Conservation (phyloP, 305 asterid species). For the Ajuga reptans region DNA sequence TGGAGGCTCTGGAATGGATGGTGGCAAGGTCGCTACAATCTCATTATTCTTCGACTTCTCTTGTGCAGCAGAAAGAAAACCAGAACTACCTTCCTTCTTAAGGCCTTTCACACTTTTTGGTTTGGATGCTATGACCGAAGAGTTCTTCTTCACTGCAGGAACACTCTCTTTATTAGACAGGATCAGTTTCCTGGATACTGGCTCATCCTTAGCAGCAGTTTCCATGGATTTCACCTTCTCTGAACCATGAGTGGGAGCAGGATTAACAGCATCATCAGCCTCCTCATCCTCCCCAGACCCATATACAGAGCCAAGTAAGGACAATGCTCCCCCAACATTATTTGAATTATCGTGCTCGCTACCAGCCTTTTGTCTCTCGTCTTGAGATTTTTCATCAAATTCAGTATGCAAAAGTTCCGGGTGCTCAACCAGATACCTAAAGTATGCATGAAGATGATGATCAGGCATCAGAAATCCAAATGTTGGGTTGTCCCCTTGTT, state of each 20-base stretch:
- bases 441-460: slow-evolving; percentile 81
- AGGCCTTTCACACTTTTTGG: slow-evolving; percentile 30
- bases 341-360: slow-evolving; percentile 25
- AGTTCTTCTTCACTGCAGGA: slow-evolving; percentile 49
- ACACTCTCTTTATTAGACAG: slow-evolving; percentile 41
- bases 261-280: slow-evolving; percentile 28
- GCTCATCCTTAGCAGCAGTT: slow-evolving; percentile 33
- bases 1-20: slow-evolving; percentile 60
- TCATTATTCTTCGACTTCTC: slow-evolving; percentile 34
- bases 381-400: slow-evolving; percentile 38
- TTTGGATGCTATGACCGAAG: slow-evolving; percentile 37
- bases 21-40: slow-evolving; percentile 31
- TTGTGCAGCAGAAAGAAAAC: slow-evolving; percentile 26
- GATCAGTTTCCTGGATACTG: slow-evolving; percentile 26
- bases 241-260: slow-evolving; percentile 23
- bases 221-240: slow-evolving; percentile 32
- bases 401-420: slow-evolving; percentile 53
- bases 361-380: slow-evolving; percentile 25
- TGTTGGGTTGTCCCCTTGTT: slow-evolving; percentile 86
- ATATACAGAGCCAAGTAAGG: slow-evolving; percentile 83
- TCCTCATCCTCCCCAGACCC: slow-evolving; percentile 94
- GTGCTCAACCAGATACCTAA: slow-evolving; percentile 80
- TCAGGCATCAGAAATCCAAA: slow-evolving; percentile 93
- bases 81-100: slow-evolving; percentile 32
- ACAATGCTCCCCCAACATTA: slow-evolving; percentile 57